Evolutionary conservation across 176 grass and related monocot species (phyloP), one percentile per base, ranked within the genome.

Genomic region (Rhynchospora tenuis): DNA sequence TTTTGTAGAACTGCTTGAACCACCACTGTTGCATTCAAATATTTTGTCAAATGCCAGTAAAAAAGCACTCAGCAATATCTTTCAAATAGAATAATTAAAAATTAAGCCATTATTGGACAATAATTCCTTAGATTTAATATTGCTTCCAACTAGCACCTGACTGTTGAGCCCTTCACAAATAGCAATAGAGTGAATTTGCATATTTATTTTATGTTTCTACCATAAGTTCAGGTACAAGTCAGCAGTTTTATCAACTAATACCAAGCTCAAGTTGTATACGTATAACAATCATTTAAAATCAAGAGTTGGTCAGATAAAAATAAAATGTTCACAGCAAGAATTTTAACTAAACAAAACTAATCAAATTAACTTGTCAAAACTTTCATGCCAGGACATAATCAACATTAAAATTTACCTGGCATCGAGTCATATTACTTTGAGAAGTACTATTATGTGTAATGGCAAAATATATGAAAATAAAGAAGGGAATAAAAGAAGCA

Each of bases 1-100:
- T 27, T 64, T 87, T 56, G 20, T 50, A 29, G 20, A 52, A 84
- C 20, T 31, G 56, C 78, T 74, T 0, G 86, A 91, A 87, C 90
- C 84, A 62, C 95, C 95, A 87, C 95, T 98, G 86, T 71, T 5
- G 45, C 28, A 86, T 86, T 86, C 50, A 86, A 85, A 61, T 45
- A 12, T 17, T 74, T 66, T 64, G 17, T 33, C 58, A 46, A 81
- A 80, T 58, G 28, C 15, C 59, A 28, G 29, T 27, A 59, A 62
- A 55, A 56, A 64, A 27, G 70, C 46, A 81, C 29, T 72, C 12
- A 78, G 26, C 8, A 28, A 58, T 58, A 23, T 77, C 72, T 28
- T 7, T 28, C 8, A 51, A 68, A 82, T 28, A 63, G 26, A 67
- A 67, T 9, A 4, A 7, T 42, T 72, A 46, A 73, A 66, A 16